Percentiles rank a stretch among this genome's conserved stretches.
Evolutionary conservation across 768 basidiomycete species (phyloP).

Genomic region (Tulasnella sp.): DNA sequence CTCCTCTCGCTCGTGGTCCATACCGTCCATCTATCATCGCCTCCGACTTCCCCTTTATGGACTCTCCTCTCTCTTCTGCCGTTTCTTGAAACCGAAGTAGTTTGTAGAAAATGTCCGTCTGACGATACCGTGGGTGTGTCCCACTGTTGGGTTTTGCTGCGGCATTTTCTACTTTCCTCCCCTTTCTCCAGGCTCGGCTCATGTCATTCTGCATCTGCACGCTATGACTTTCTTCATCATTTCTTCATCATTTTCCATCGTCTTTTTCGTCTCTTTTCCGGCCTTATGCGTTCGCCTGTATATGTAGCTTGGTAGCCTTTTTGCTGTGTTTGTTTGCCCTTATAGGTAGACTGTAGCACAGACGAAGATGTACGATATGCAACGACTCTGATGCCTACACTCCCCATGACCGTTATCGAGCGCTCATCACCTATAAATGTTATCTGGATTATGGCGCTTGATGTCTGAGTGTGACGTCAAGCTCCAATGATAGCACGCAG

Average conservation of each 20-base stretch:
- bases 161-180: slow-evolving; percentile 7
- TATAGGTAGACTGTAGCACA: slow-evolving; percentile 1
- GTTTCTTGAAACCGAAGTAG: slow-evolving; percentile 18
- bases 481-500: neutral
- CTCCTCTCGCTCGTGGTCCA: neutral
- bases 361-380: neutral
- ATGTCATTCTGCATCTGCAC: slow-evolving; percentile 9
- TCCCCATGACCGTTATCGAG: neutral
- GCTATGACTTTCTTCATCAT: slow-evolving; percentile 10
- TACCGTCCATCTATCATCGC: neutral
- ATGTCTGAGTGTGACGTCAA: neutral
- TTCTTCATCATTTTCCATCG: neutral
- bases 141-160: neutral
- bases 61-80: slow-evolving; percentile 1
- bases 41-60: neutral
- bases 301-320: slow-evolving; percentile 11
- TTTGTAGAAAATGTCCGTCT: slow-evolving; percentile 9
- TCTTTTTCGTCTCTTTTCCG: slow-evolving; percentile 21
- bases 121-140: neutral
- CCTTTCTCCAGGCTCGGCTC: slow-evolving; percentile 30
- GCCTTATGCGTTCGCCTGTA: slow-evolving; percentile 13
- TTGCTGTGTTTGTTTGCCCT: neutral
- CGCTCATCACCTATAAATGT: neutral
- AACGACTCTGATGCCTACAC: neutral
- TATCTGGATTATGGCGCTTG: neutral